Evolutionary conservation across 2,329 filamentous ascomycete genomes (phyloP).

Genomic region (Penicillium sp.): DNA sequence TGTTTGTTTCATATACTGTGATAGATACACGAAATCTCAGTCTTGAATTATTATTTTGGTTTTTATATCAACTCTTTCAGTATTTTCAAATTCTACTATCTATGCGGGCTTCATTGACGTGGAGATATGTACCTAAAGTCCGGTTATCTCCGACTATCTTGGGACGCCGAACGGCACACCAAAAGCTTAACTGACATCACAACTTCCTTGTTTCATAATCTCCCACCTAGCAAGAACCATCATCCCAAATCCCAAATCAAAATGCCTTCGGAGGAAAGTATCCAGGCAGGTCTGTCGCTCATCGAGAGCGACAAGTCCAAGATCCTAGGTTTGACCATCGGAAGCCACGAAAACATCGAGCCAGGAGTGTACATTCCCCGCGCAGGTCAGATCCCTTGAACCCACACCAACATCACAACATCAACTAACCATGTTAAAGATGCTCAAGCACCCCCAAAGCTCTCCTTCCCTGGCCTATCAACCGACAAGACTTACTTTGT

Average conservation of each 20-base stretch:
- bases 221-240: background rate
- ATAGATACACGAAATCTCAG: too few relatives aligned
- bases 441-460: constrained; percentile 20
- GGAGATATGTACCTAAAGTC: background rate
- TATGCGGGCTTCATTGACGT: too few relatives aligned
- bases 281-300: constrained; percentile 22
- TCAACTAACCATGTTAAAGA: constrained; percentile 9
- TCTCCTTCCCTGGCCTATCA: constrained; percentile 17
- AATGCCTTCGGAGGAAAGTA: constrained; percentile 18
- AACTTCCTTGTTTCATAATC: background rate
- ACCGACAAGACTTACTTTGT: constrained; percentile 25
- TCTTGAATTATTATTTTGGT: too few relatives aligned
- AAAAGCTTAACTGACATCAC: background rate
- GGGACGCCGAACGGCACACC: background rate
- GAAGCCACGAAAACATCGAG: constrained; percentile 25
- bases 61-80: too few relatives aligned
- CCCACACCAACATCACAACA: background rate
- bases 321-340: constrained; percentile 32
- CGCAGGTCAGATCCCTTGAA: constrained; percentile 23
- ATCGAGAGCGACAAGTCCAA: constrained; percentile 35
- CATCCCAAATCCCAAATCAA: background rate
- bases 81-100: too few relatives aligned
- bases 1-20: too few relatives aligned
- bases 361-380: constrained; percentile 34
- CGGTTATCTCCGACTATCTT: background rate